These are phyloP conservation scores for Melanomma pulvis-pyrius DNA, from an alignment of 495 filamentous ascomycete genomes.

Conservation along the genomic window DNA sequence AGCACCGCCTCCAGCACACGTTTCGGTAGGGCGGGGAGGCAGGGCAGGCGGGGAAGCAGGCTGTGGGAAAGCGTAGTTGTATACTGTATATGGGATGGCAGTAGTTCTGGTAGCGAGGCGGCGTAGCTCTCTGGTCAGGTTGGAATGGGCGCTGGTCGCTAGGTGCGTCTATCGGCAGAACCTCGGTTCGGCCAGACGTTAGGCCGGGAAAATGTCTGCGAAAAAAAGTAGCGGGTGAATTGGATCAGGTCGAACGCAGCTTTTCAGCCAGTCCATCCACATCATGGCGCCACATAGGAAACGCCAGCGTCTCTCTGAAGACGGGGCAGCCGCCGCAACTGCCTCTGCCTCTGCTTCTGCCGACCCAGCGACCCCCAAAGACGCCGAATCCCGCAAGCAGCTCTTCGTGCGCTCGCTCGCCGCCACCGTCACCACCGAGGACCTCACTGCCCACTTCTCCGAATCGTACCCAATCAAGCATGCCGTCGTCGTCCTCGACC, in stretches of 20 bases:
- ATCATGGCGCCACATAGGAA: slow-evolving; percentile 41
- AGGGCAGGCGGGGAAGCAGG: no score
- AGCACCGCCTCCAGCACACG: background rate
- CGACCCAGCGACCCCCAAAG: slow-evolving; percentile 11
- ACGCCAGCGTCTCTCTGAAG: slow-evolving; percentile 40
- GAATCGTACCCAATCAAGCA: slow-evolving; percentile 93
- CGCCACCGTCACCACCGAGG: slow-evolving; percentile 74
- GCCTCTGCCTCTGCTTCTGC: slow-evolving; percentile 15
- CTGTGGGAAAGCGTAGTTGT: no score
- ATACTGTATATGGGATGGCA: no score
- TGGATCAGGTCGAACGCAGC: no score
- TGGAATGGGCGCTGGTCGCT: no score
- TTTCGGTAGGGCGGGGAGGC: background rate
- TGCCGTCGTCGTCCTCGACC: slow-evolving; percentile 81
- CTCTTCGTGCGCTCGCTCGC: slow-evolving; percentile 91
- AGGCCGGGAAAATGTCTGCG: background rate
- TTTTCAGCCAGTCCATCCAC: background rate
- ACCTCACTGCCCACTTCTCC: slow-evolving; percentile 84
- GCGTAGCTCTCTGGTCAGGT: no score
- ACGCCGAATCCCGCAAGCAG: slow-evolving; percentile 41
- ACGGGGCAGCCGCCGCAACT: slow-evolving; percentile 38
- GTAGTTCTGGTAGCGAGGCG: no score
- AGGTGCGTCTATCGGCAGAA: no score
- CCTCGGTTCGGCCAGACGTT: background rate
- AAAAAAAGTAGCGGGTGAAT: no score